A percentile compares a stretch with the other conserved stretches of the same genome.
These are phyloP conservation scores for Syzygium aqueum DNA, from an alignment of 345 rosid species.

Conservation along the genomic window DNA sequence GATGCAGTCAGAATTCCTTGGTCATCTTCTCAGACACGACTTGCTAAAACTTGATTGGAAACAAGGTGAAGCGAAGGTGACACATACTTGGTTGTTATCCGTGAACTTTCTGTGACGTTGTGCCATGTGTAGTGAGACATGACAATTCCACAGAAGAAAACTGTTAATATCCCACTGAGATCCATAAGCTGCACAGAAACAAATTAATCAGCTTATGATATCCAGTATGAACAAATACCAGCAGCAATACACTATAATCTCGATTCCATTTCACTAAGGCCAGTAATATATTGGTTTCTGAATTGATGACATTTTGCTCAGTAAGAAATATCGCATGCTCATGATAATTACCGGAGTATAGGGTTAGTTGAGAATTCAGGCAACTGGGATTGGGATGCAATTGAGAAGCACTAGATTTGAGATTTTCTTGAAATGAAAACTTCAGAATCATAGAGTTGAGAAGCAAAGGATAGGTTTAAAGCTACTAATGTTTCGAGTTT, in stretches of 20 bases:
- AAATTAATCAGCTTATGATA: not conserved
- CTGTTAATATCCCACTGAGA: conserved; percentile 64
- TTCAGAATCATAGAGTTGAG: not conserved
- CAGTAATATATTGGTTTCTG: not conserved
- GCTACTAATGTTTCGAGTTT: not conserved
- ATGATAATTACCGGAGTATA: not conserved
- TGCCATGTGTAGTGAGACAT: conserved; percentile 82
- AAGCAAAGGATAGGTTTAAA: not conserved
- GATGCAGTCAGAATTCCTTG: not conserved
- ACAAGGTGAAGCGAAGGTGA: not conserved
- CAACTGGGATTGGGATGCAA: not conserved
- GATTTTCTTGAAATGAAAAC: not conserved
- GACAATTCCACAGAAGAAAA: conserved; percentile 63
- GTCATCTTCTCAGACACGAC: not conserved
- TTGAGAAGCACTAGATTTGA: not conserved
- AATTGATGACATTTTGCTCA: not conserved
- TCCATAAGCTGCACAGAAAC: conserved; percentile 36
- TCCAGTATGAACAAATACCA: not conserved
- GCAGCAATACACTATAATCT: not conserved
- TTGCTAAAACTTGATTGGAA: not conserved
- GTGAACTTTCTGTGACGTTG: conserved; percentile 58
- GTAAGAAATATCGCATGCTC: not conserved
- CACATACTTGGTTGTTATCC: conserved; percentile 59
- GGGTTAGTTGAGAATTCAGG: not conserved
- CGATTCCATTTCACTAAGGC: not conserved